Evolutionary conservation across 768 basidiomycete species (phyloP), one percentile per base, ranked within the genome.

Genomic region (Exsudoporus frostii): DNA sequence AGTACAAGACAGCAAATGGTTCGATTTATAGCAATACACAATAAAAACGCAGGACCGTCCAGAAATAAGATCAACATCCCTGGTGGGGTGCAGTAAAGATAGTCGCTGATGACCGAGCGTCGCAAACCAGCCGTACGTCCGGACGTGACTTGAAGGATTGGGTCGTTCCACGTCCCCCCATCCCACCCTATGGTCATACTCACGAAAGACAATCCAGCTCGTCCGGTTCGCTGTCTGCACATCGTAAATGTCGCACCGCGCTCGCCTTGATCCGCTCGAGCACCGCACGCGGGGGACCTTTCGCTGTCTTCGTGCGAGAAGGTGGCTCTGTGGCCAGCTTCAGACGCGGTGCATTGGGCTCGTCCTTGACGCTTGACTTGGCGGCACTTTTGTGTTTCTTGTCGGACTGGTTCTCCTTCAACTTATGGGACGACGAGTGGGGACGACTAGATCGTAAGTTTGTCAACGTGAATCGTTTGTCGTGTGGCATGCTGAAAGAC

Each of bases 171-270:
- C n/a, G n/a, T 43, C 46, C 38, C 10, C n/a, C 13, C 15, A 15
- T 20, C 13, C 15, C 22, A 10, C 17, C 36, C 34, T 30, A 30
- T 8, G 20, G 9, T 5, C n/a, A 13, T 36, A 20, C 15, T 77
- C 63, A 77, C 30, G 75, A 72, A 33, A 79, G 65, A 55, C 76
- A 79, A 54, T 79, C 76, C 42, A 79, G 67, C 27, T 76, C 76
- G 51, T 79, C 78, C 7, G 75, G 72, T 48, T 76, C 78, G 51
- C 71, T 69, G 29, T 71, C 62, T 7, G 51, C 50, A 32, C 53
- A 45, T n/a, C 45, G 51, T 13, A 56, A 37, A 47, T 61, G 46
- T 33, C 61, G 59, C 13, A 50, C 58, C 1, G 62, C 62, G 27
- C 71, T 67, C 14, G 71, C 67, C 45, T 64, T 70, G 29, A 77